Percentiles rank a stretch among this genome's conserved stretches.
phyloP scores from a whole-genome alignment of 768 basidiomycete genomes.

The Mycena metata region DNA sequence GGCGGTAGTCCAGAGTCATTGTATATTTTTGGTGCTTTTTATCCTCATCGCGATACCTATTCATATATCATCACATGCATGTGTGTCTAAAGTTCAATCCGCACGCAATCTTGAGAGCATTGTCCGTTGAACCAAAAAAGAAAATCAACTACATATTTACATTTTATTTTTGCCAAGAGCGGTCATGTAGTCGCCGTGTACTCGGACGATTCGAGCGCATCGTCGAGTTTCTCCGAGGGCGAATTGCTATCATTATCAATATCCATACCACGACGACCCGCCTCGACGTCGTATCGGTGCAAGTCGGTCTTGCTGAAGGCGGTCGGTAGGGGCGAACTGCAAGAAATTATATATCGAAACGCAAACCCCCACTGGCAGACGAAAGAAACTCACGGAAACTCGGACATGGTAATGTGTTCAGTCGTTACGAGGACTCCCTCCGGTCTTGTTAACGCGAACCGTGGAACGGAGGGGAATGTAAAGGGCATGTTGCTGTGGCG shows the following conservation, averaged over 20 bases:
- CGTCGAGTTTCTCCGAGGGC: slow-evolving; percentile 22
- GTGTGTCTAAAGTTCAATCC: no score
- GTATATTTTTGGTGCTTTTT: slow-evolving; percentile 16
- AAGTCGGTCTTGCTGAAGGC: slow-evolving; percentile 29
- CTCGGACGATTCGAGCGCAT: slow-evolving; percentile 27
- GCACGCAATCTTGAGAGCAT: no score
- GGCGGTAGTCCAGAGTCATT: slow-evolving; percentile 61
- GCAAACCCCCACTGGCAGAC: neutral
- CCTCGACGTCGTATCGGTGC: slow-evolving; percentile 30
- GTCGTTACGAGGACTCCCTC: slow-evolving; percentile 69
- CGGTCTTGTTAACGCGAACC: slow-evolving; percentile 51
- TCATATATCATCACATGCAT: neutral
- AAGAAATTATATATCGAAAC: neutral
- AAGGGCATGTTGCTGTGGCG: slow-evolving; percentile 48
- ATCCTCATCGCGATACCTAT: slow-evolving; percentile 7
- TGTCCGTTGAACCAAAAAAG: slow-evolving; percentile 7
- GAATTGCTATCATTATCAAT: slow-evolving; percentile 3
- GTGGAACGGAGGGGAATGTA: slow-evolving; percentile 47
- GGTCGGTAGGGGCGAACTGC: slow-evolving; percentile 3
- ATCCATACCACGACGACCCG: slow-evolving; percentile 21
- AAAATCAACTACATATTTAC: slow-evolving; percentile 27
- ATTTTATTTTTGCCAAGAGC: neutral
- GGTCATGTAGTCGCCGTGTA: slow-evolving; percentile 21
- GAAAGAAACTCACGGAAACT: slow-evolving; percentile 59
- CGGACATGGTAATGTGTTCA: slow-evolving; percentile 71